A percentile compares a stretch with the other conserved stretches of the same genome.
phyloP scores from a whole-genome alignment of 2,329 filamentous ascomycete genomes.

The Fusarium vanettenii region DNA sequence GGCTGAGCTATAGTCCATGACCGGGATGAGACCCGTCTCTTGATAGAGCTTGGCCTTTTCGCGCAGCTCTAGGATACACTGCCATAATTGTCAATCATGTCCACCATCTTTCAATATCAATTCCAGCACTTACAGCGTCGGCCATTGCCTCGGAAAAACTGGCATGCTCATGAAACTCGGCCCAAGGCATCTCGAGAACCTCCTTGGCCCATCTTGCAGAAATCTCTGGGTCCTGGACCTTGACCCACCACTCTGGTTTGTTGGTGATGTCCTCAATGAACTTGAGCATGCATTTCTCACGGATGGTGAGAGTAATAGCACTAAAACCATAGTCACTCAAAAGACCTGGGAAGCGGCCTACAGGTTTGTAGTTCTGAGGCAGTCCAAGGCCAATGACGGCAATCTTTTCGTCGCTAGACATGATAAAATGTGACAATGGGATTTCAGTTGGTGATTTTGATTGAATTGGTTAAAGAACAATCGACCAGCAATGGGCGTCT shows the following conservation, averaged over 20 bases:
- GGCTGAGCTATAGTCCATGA: conserved; percentile 47
- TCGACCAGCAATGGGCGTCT: not conserved
- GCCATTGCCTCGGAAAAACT: conserved; percentile 48
- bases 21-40: conserved; percentile 47
- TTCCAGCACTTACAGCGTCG: conserved; percentile 38
- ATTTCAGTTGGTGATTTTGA: not conserved
- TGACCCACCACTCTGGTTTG: conserved; percentile 51
- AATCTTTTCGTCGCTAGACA: conserved; percentile 11
- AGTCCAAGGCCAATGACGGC: conserved; percentile 44
- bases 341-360: conserved; percentile 37
- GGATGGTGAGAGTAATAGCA: conserved; percentile 44
- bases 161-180: conserved; percentile 26
- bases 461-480: not conserved
- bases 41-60: conserved; percentile 49
- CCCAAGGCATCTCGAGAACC: conserved; percentile 46
- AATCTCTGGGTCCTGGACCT: conserved; percentile 44
- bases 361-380: conserved; percentile 28
- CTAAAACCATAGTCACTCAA: conserved; percentile 30
- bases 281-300: conserved; percentile 49
- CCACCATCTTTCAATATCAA: not conserved
- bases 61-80: conserved; percentile 50
- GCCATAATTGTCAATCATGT: not conserved
- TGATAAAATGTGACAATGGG: not conserved
- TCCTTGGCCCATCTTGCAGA: conserved; percentile 45
- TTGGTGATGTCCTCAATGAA: conserved; percentile 49